Percentiles rank a stretch among this genome's conserved stretches.
These are phyloP conservation scores for Cordyceps cateniannulata DNA, from an alignment of 2,329 filamentous ascomycete genomes.

Conservation along the genomic window DNA sequence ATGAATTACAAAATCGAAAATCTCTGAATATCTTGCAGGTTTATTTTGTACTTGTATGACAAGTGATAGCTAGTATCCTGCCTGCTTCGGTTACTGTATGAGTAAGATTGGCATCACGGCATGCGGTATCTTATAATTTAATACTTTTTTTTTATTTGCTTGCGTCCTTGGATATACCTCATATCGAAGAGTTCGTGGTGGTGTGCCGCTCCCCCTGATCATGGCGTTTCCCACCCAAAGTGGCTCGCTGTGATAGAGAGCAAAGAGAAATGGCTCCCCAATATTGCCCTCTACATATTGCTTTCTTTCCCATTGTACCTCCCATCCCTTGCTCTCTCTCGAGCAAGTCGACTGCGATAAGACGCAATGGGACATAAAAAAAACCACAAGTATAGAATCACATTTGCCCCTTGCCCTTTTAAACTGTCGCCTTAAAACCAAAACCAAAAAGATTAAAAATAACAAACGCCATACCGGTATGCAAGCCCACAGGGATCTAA, in stretches of 20 bases:
- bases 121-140: no score
- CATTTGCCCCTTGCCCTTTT: slow-evolving; percentile 1
- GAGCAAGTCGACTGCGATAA: neutral
- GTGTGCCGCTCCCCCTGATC: neutral
- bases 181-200: neutral
- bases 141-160: neutral
- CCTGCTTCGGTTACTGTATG: no score
- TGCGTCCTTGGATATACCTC: slow-evolving; percentile 4
- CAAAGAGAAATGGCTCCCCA: neutral
- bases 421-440: slow-evolving; percentile 9
- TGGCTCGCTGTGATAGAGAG: neutral
- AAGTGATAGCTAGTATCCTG: no score
- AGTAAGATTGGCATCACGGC: no score
- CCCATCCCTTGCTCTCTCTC: neutral
- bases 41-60: no score
- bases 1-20: neutral
- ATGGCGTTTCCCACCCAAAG: neutral
- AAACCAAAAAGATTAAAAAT: slow-evolving; percentile 1
- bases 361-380: slow-evolving; percentile 9
- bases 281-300: neutral
- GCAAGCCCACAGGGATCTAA: slow-evolving; percentile 9
- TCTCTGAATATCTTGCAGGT: neutral
- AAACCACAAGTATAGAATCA: slow-evolving; percentile 8
- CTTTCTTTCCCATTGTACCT: neutral
- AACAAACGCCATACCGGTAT: slow-evolving; percentile 13